Evolutionary conservation across 2,329 filamentous ascomycete genomes (phyloP), one percentile per base, ranked within the genome.

Genomic region (Cadophora sp.): DNA sequence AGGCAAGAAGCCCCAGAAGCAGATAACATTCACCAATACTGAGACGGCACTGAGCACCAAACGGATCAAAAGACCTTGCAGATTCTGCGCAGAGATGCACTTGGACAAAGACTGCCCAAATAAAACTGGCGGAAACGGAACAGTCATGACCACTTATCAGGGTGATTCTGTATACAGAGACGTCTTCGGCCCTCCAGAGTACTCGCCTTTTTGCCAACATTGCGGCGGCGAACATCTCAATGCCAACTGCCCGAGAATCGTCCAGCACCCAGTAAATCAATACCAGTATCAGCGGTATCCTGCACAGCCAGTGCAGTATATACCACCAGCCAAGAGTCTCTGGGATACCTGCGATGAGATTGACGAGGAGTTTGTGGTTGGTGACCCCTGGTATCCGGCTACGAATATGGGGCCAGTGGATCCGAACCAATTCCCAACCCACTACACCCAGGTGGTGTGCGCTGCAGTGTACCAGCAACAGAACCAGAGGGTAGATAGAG

Each of bases 91-190:
- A 26, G 46, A 48, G 9, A 31, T 62, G 26, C 59, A 62, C 22
- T 31, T 62, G 16, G 59, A 62, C n/a, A 62, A 50, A 48, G 26
- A 62, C n/a, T 62, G 59, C 31, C 59, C 59, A 16, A 50, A 26
- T 24, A 62, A 31, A 29, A 43, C 5, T 43, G 24, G 59, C 19
- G 16, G 16, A 19, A 22, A 19, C 9, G 40, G 16, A 4, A 4
- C 22, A 29, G 29, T 5, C 4, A 31, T 22, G 11, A 3, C 24
- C 12, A 31, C 14, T 9, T 12, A 40, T 26, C 31, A 24, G 12
- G 56, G 24, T 16, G 12, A 43, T 4, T 6, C 34, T 16, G 22
- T 22, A 6, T 43, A 26, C 31, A 43, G 34, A 59, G 34, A 59
- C 12, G 56, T 59, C 34, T 40, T 59, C 5, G 56, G 56, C 24